Evolutionary conservation across 352 stramenopile genomes (phyloP).

Genomic region (Phytophthora megakarya): DNA sequence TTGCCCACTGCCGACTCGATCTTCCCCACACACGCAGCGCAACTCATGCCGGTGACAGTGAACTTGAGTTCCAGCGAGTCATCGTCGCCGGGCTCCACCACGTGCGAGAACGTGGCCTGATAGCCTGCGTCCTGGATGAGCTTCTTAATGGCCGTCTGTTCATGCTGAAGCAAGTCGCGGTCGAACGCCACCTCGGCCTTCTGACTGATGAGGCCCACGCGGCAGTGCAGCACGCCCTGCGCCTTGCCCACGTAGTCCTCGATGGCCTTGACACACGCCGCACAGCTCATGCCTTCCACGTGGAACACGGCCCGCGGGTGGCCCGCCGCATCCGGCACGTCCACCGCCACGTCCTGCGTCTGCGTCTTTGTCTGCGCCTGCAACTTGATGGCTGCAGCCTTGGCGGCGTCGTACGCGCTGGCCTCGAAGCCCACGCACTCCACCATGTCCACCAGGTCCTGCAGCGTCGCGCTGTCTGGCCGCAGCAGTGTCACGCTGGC

Average conservation of each 20-base stretch:
- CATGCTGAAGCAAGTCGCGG: slow-evolving; percentile 65
- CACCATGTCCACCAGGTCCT: slow-evolving; percentile 78
- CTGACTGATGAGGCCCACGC: slow-evolving; percentile 84
- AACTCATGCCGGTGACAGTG: slow-evolving; percentile 70
- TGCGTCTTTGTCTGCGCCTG: slow-evolving; percentile 45
- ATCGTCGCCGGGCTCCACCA: slow-evolving; percentile 73
- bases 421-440: slow-evolving; percentile 77
- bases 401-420: slow-evolving; percentile 56
- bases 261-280: slow-evolving; percentile 87
- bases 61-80: slow-evolving; percentile 86
- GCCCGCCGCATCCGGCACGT: slow-evolving; percentile 37
- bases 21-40: slow-evolving; percentile 62
- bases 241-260: slow-evolving; percentile 74
- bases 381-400: slow-evolving; percentile 58
- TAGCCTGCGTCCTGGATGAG: slow-evolving; percentile 83
- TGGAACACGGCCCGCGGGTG: slow-evolving; percentile 82
- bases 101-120: slow-evolving; percentile 77
- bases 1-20: slow-evolving; percentile 68
- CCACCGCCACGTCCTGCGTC: slow-evolving; percentile 35
- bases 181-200: slow-evolving; percentile 88
- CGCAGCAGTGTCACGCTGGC: slow-evolving; percentile 59
- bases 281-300: slow-evolving; percentile 88
- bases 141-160: slow-evolving; percentile 47
- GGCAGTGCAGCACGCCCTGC: slow-evolving; percentile 73
- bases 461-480: slow-evolving; percentile 51